Base-by-base conservation (phyloP, 2,329 filamentous ascomycete genomes). In the Hypoxylon sp. region DNA sequence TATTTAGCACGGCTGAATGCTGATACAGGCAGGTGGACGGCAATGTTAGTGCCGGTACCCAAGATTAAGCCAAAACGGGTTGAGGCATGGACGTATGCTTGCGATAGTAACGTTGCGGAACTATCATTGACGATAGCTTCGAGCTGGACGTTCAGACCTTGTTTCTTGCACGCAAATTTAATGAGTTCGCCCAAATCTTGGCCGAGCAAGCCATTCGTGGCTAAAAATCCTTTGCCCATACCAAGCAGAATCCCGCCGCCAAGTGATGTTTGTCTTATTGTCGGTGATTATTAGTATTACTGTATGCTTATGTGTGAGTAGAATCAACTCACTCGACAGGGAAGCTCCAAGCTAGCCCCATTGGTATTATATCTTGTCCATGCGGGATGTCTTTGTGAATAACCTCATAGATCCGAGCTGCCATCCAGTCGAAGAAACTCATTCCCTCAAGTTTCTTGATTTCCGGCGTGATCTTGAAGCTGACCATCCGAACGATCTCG, bases 351-450 rank as follows among this genome's bases (percentile, higher is more conserved):
- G 89, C 87, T 67, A 91, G 77, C 0, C 89, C 89, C 79, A 90
- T 82, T 7, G 84, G 85, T 56, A 91, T 79, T 28, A 85, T 82
- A 1, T 80, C 77, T 63, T 80, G 76, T 21, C 76, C 78, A 2
- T 78, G 76, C 48, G 80, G 79, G 21, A 81, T 73, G 17, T 82
- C 83, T 46, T 80, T 80, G 5, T 80, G 78, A 10, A 91, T 79
- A 1, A 87, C 88, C 52, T 90, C 85, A 56, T 81, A 76, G 72
- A 91, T 89, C 68, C 83, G 84, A 45, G 82, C 80, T 0, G 89
- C 89, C 84, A 91, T 89, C 90, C 90, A 92, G 75, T 89, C 84
- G 71, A 91, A 92, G 74, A 91, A 91, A 0, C 78, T 81, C 72
- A 84, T 83, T 14, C 89, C 89, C 66, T 85, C 81, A 0, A 90